Conservation (phyloP, 805 yeast species). For the Pachysolen tannophilus region DNA sequence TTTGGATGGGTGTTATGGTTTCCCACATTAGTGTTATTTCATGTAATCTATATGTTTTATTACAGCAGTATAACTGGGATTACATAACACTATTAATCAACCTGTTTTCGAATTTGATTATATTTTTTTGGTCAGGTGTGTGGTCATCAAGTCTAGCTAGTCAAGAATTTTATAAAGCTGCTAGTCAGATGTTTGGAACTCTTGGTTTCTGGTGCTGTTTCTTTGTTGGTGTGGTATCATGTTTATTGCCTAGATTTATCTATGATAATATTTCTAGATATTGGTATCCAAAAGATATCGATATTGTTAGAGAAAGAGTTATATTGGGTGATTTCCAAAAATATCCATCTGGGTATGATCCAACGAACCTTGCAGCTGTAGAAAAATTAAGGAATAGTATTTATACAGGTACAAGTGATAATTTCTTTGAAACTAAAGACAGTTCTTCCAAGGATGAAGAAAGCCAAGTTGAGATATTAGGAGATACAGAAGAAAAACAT, state of each 20-base stretch:
- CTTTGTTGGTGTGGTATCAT: slow-evolving; percentile 47
- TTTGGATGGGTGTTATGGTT: slow-evolving; percentile 60
- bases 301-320: slow-evolving; percentile 59
- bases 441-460: neutral
- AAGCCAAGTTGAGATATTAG: neutral
- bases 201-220: slow-evolving; percentile 61
- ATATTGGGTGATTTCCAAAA: slow-evolving; percentile 41
- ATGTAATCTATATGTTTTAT: slow-evolving; percentile 56
- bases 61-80: slow-evolving; percentile 77
- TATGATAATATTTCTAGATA: slow-evolving; percentile 41
- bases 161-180: slow-evolving; percentile 61
- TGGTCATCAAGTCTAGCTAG: slow-evolving; percentile 54
- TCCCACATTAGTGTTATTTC: slow-evolving; percentile 60
- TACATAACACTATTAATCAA: slow-evolving; percentile 57
- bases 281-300: slow-evolving; percentile 59
- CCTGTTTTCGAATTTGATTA: slow-evolving; percentile 47
- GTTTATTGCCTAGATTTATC: slow-evolving; percentile 55
- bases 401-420: neutral
- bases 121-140: slow-evolving; percentile 74
- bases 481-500: neutral
- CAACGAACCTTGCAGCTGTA: slow-evolving; percentile 32
- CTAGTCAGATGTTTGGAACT: slow-evolving; percentile 53
- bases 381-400: slow-evolving; percentile 11
- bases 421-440: neutral
- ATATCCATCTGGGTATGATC: slow-evolving; percentile 45